Base-by-base conservation (phyloP, 2,329 filamentous ascomycete species). In the Thermochaetoides dissita region DNA sequence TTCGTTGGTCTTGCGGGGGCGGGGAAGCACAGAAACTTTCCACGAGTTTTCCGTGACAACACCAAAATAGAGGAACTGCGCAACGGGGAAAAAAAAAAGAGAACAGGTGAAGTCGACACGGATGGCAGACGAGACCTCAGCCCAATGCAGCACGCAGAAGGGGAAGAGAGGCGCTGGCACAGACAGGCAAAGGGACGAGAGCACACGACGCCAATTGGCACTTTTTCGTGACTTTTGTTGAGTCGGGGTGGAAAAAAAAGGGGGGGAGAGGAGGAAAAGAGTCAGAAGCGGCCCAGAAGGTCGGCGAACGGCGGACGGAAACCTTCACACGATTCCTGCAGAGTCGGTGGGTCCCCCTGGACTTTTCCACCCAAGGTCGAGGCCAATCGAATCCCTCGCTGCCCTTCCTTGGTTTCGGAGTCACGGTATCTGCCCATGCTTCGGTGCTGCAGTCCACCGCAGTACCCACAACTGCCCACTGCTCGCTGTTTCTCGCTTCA, bases 361-460 rank as follows among this genome's bases (percentile, higher is more conserved):
- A 24, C 17, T 24, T 24, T 24, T 24, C 17, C 17, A 24, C 17
- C 17, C 17, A 24, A 24, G 17, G 17, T 24, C 17, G 17, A 24
- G 17, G 17, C 17, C 17, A 24, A 24, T 24, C 17, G 17, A 24
- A 5, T 24, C 17, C 17, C 17, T 24, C 17, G 17, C 17, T 24
- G 17, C 17, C 30, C 32, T 43, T 35, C 38, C 34, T 41, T 37
- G 28, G 43, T 40, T 36, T 51, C 48, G 48, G 51, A 37, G 43
- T 46, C 37, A 51, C 51, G 51, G 51, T 33, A 48, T 51, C 40
- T 51, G 36, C 17, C 17, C 17, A 5, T 24, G 17, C 17, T 24
- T 24, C 17, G 17, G 17, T 24, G 17, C 17, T 24, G 17, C 17
- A 24, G 17, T 24, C 17, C 17, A 24, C 17, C 17, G 17, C 17